Conservation (phyloP, 441 rosid species). For the Macaranga tanarius region DNA sequence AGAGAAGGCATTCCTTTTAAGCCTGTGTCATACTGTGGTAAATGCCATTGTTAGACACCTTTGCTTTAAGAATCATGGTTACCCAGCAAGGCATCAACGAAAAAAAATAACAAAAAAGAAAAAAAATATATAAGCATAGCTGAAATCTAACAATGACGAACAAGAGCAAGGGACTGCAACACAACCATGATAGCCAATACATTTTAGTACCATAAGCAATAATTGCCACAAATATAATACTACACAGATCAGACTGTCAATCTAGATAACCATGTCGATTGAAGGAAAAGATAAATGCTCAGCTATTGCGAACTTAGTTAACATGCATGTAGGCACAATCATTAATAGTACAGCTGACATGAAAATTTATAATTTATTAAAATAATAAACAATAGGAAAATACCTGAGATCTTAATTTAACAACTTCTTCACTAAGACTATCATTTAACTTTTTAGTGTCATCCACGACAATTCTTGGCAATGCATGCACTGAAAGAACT, state of each 20-base stretch:
- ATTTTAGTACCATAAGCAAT: not conserved
- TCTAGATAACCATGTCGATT: not conserved
- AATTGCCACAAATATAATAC: not conserved
- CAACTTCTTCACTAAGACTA: slow-evolving; percentile 68
- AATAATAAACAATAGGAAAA: slow-evolving; percentile 5
- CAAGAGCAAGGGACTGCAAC: not conserved
- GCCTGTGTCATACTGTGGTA: too few relatives aligned
- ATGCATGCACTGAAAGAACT: slow-evolving; percentile 63
- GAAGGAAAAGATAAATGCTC: not conserved
- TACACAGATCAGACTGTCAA: not conserved
- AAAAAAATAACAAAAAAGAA: not conserved
- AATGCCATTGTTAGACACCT: too few relatives aligned
- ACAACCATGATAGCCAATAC: not conserved
- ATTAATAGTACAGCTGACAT: slow-evolving; percentile 39
- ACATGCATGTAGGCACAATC: slow-evolving; percentile 22
- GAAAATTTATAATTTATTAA: slow-evolving; percentile 23
- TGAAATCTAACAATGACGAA: too few relatives aligned
- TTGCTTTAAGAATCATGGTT: too few relatives aligned
- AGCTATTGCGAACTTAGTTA: not conserved
- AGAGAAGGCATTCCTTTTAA: too few relatives aligned
- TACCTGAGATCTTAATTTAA: slow-evolving; percentile 90
- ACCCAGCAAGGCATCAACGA: not conserved
- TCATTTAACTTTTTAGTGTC: slow-evolving; percentile 71
- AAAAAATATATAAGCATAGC: not conserved
- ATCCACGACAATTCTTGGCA: slow-evolving; percentile 66